phyloP scores from a whole-genome alignment of 306 rosid genomes.

The Rosa lucieae region DNA sequence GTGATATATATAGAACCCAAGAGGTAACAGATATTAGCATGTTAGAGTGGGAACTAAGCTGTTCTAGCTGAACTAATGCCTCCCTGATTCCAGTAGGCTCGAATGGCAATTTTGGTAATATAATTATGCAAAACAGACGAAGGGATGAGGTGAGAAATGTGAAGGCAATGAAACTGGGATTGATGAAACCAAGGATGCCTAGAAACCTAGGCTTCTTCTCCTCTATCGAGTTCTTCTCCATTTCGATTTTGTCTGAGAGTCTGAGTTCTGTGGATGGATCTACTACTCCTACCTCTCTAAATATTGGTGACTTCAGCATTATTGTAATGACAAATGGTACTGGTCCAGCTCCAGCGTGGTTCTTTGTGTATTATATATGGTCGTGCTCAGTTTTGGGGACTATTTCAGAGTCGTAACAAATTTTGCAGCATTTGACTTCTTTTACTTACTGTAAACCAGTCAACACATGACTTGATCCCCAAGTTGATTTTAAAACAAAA shows the following conservation, averaged over 20 bases:
- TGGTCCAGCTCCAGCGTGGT: too few relatives aligned
- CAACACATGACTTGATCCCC: background rate
- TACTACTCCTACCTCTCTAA: background rate
- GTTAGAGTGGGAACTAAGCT: background rate
- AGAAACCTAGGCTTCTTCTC: background rate
- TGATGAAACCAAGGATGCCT: background rate
- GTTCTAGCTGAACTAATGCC: background rate
- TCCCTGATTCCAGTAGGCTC: background rate
- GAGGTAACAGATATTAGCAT: background rate
- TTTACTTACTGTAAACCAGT: background rate
- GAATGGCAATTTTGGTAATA: background rate
- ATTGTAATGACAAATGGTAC: background rate
- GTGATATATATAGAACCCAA: too few relatives aligned
- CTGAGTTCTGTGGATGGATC: background rate
- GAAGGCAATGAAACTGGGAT: background rate
- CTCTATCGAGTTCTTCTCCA: background rate
- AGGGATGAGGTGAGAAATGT: constrained; percentile 11
- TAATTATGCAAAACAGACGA: background rate
- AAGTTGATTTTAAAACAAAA: background rate
- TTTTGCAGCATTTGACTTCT: background rate
- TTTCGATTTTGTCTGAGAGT: background rate
- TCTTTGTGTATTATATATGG: too few relatives aligned
- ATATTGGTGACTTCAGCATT: too few relatives aligned
- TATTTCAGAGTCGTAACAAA: background rate
- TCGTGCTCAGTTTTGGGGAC: background rate